Evolutionary conservation across 768 basidiomycete species (phyloP).

Genomic region (Lactifluus hygrophoroides): DNA sequence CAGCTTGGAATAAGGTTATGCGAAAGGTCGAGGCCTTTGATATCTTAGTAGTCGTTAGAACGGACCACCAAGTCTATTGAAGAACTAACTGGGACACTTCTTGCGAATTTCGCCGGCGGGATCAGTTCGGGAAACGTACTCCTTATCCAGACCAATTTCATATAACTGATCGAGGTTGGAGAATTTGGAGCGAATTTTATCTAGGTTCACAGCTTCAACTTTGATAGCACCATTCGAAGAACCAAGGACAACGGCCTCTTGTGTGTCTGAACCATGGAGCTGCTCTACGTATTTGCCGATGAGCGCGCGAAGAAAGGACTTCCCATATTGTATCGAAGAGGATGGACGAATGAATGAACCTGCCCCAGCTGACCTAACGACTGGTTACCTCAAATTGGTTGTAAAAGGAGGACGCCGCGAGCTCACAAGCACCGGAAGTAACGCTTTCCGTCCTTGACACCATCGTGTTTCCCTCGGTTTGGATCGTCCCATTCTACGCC

Average conservation of each 20-base stretch:
- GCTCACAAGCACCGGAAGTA: constrained; percentile 78
- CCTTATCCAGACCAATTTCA: constrained; percentile 73
- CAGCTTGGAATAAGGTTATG: constrained; percentile 64
- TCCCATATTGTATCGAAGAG: constrained; percentile 48
- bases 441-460: constrained; percentile 61
- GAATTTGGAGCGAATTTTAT: constrained; percentile 68
- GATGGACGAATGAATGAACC: constrained; percentile 79
- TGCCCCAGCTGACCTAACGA: constrained; percentile 44
- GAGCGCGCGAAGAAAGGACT: constrained; percentile 68
- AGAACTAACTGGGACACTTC: constrained; percentile 60
- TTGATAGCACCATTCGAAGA: constrained; percentile 77
- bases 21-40: constrained; percentile 69
- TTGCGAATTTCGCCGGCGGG: constrained; percentile 41
- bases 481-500: constrained; percentile 97
- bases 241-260: constrained; percentile 64
- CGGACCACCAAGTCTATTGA: constrained; percentile 3
- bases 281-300: constrained; percentile 68
- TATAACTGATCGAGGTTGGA: constrained; percentile 56
- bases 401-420: background rate
- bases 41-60: constrained; percentile 17
- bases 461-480: constrained; percentile 79
- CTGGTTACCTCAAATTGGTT: constrained; percentile 4
- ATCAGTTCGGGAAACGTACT: constrained; percentile 47
- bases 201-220: constrained; percentile 78
- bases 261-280: constrained; percentile 40